These are phyloP conservation scores for Daldinia sp. DNA, from an alignment of 2,329 filamentous ascomycete genomes.

Conservation along the genomic window DNA sequence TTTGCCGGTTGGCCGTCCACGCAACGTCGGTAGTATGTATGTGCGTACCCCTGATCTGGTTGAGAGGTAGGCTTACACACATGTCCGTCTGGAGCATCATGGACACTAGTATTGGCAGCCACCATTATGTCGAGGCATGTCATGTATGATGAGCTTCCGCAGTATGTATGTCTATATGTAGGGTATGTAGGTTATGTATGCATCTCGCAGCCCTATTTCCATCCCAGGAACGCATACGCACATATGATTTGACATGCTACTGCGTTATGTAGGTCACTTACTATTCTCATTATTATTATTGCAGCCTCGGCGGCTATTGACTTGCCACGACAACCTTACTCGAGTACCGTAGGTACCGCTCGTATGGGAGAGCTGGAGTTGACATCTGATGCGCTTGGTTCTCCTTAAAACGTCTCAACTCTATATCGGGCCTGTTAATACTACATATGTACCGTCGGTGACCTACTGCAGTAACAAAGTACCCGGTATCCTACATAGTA, in stretches of 20 bases:
- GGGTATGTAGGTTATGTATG: constrained; percentile 26
- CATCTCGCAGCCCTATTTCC: constrained; percentile 41
- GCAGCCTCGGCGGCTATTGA: constrained; percentile 36
- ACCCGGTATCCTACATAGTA: constrained; percentile 13
- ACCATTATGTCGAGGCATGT: constrained; percentile 24
- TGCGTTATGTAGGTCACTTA: constrained; percentile 29
- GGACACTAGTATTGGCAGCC: constrained; percentile 18
- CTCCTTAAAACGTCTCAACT: constrained; percentile 41
- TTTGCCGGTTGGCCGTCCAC: constrained; percentile 32
- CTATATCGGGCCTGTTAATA: constrained; percentile 40
- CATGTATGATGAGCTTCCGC: constrained; percentile 11
- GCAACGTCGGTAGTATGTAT: constrained; percentile 20
- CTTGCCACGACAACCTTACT: constrained; percentile 35
- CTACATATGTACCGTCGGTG: constrained; percentile 20
- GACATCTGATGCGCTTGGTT: constrained; percentile 39
- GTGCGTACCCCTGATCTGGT: constrained; percentile 33
- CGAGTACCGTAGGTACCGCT: constrained; percentile 19
- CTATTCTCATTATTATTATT: constrained; percentile 31
- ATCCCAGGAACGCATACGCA: constrained; percentile 28
- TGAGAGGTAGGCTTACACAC: constrained; percentile 24
- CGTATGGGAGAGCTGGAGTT: constrained; percentile 27
- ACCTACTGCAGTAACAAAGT: constrained; percentile 16
- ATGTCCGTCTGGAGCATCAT: constrained; percentile 21
- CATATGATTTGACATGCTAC: constrained; percentile 14
- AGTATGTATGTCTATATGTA: constrained; percentile 19